Conservation (phyloP, 2,329 filamentous ascomycete genomes). For the Epichloe sibirici region DNA sequence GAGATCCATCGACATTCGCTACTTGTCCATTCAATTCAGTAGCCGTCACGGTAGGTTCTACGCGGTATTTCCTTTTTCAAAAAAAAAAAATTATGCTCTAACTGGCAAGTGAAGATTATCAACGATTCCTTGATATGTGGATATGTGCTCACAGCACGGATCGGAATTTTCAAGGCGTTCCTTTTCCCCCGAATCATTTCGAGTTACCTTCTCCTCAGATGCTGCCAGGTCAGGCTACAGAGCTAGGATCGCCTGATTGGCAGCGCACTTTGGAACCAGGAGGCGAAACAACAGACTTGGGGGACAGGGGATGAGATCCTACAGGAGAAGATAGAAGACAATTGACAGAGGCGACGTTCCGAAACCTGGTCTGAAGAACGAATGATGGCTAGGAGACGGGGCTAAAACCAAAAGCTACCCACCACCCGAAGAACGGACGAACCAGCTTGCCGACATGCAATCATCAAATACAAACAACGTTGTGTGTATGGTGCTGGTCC, state of each 20-base stretch:
- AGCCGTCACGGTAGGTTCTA: slow-evolving; percentile 30
- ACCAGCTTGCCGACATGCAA: background rate
- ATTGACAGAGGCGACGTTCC: background rate
- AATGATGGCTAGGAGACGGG: no score
- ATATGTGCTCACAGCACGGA: slow-evolving; percentile 32
- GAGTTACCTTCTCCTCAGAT: slow-evolving; percentile 36
- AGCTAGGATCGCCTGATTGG: slow-evolving; percentile 2
- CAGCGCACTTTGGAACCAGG: slow-evolving; percentile 5
- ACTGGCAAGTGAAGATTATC: slow-evolving; percentile 25
- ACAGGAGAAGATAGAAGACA: background rate
- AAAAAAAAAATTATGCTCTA: background rate
- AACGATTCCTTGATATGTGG: slow-evolving; percentile 35
- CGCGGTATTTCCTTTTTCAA: background rate
- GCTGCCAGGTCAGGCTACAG: slow-evolving; percentile 16
- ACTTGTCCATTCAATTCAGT: slow-evolving; percentile 38
- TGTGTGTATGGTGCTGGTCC: no score
- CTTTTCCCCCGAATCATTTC: slow-evolving; percentile 33
- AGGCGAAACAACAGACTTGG: slow-evolving; percentile 1
- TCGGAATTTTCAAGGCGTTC: slow-evolving; percentile 31
- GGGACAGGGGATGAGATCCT: background rate
- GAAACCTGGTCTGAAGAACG: no score
- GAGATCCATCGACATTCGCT: slow-evolving; percentile 29
- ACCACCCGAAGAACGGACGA: no score
- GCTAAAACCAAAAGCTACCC: no score
- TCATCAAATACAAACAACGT: no score